These are phyloP conservation scores for Cicer yamashitae DNA, from an alignment of 306 rosid genomes.

Conservation along the genomic window DNA sequence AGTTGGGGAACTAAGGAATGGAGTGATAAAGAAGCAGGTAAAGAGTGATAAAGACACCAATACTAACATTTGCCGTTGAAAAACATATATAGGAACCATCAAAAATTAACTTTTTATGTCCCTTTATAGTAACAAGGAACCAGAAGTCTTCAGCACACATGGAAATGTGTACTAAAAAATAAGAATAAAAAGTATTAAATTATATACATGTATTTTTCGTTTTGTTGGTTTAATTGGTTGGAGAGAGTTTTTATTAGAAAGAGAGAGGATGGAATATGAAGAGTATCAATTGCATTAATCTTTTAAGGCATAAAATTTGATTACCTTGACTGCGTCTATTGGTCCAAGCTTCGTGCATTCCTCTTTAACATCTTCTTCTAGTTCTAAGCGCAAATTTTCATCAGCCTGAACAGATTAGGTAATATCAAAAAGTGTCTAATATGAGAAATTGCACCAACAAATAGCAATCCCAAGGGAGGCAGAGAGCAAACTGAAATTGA, in stretches of 20 bases:
- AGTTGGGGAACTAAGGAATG: too few species aligned
- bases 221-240: constrained; percentile 8
- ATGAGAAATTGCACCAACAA: constrained; percentile 39
- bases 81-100: background rate
- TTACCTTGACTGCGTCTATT: constrained; percentile 82
- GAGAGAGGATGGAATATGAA: constrained; percentile 1
- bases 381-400: constrained; percentile 74
- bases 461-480: background rate
- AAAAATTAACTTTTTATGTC: background rate
- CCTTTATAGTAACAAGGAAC: background rate
- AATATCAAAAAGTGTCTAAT: constrained; percentile 36
- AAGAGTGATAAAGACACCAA: too few species aligned
- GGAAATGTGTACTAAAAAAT: background rate
- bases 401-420: constrained; percentile 65
- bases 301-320: constrained; percentile 29
- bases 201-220: background rate
- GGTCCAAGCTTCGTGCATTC: constrained; percentile 89
- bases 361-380: constrained; percentile 86
- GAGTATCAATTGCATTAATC: constrained; percentile 4
- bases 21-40: too few species aligned
- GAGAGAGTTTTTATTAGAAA: background rate
- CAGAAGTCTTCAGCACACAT: background rate
- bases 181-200: background rate
- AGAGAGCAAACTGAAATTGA: constrained; percentile 27
- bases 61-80: too few species aligned